Evolutionary conservation across 495 filamentous ascomycete species (phyloP), one percentile per base, ranked within the genome.

Genomic region (Aspergillus sclerotiicarbonarius): DNA sequence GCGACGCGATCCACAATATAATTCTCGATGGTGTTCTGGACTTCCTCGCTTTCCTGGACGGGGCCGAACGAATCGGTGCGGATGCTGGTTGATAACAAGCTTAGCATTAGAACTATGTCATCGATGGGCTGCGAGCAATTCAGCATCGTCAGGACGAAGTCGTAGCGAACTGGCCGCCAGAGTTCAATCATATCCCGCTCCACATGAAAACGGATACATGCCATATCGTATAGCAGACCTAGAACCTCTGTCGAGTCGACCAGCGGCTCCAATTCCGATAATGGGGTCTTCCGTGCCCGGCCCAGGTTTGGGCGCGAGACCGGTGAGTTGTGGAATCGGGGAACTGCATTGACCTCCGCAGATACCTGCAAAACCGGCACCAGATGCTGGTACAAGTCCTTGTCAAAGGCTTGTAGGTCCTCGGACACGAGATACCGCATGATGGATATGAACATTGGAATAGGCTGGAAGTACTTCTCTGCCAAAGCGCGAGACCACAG

Each of bases 101-200:
- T 75, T 18, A 88, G 64, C 54, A 80, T 82, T 8, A 82, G 66
- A n/a, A 75, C 72, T 47, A 90, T 82, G 43, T 88, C 81, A 2
- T 71, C 58, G n/a, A 87, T 66, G 1, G 79, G 87, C 45, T 85
- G 83, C 32, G 75, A 74, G 35, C 74, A 69, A 52, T 82, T 81
- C 19, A 90, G 71, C 73, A 88, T 82, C 67, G 88, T 78, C 16
- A 89, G 64, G 16, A 85, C 76, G 67, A 88, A 89, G 19, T 85
- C 83, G 51, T 81, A 80, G 15, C 84, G 77, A 44, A 89, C 79
- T 25, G 69, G 61, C 47, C 73, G 72, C 88, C 88, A 91, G 63
- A 90, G 85, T 19, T 61, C 62, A 8, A 76, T 68, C 6, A 82
- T 67, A 5, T 73, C 73, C 18, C 67, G 66, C 12, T 74, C 62